Base-by-base conservation (phyloP, 441 rosid genomes). In the Brassica balearica region DNA sequence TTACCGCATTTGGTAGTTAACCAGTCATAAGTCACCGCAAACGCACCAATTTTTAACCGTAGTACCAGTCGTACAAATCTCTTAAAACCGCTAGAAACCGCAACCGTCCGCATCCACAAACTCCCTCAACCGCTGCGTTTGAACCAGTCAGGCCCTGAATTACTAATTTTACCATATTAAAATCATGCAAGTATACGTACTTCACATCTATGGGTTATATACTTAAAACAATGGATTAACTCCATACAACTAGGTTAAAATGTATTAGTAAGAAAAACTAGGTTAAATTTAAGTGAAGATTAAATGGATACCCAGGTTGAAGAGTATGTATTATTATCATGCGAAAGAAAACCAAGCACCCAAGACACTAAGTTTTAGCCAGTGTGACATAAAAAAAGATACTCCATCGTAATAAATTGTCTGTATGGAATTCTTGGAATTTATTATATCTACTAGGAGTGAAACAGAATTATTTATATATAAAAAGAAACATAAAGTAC, bases 301-400 rank as follows among this genome's bases (percentile, higher is more conserved):
- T 2, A 27, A 68, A 61, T 69, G 25, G 62, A 14, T 61, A 11
- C 27, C 9, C 32, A 15, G 14, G 22, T 32, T 34, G 56, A 69
- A 25, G 51, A 38, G 55, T 69, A 38, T 10, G 14, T 53, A 23
- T 66, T 23, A 51, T 68, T 68, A 67, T 59, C 34, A 62, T 15
- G 34, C 68, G 8, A 4, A 29, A 19, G 55, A 8, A 12, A 64
- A 22, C 1, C 64, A 69, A 17, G 20, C 58, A 70, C 66, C 66
- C 17, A 55, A 71, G 5, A 11, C 66, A 53, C 32, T 55, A 63
- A 64, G 71, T 41, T 63, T 36, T 53, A 62, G 51, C 69, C 25
- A 69, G 62, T 59, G 41, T 58, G 76, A 71, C 67, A 77, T 71
- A 72, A 58, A 17, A 17, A 17, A 77, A 71, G 38, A 29, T 65